Base-by-base conservation (phyloP, 1,284 basidiomycete genomes). In the Agaricales sp. region DNA sequence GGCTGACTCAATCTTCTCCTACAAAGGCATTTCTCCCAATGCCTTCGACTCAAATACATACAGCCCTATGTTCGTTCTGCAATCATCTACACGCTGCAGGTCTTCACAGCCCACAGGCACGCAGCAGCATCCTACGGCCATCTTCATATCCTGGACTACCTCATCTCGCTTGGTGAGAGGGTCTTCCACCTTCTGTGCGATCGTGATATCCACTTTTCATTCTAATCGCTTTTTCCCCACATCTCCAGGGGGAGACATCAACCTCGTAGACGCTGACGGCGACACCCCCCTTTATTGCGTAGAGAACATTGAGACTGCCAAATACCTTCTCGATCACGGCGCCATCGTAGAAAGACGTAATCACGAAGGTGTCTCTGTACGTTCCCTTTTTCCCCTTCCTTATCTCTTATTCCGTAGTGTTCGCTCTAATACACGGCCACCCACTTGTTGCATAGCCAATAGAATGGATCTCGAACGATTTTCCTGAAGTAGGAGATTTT, bases 61-160 rank as follows among this genome's bases (percentile, higher is more conserved):
- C 65, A 92, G 92, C 0, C 90, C 92, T 11, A 87, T 96, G 81
- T 83, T 59, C 51, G 74, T 57, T 46, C 4, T 26, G 50, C 52
- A 50, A 45, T 50, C 51, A 52, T n/a, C n/a, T n/a, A n/a, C n/a
- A n/a, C n/a, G n/a, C n/a, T n/a, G n/a, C n/a, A n/a, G n/a, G n/a
- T n/a, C n/a, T n/a, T n/a, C n/a, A n/a, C n/a, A n/a, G n/a, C n/a
- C n/a, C 49, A 51, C 41, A 45, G 85, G 81, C 92, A 96, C 66
- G 93, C 92, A n/a, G 92, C 92, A 4, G 92, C 91, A 0, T 95
- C 92, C 0, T 96, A 94, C 63, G 87, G 80, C 8, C 92, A 92
- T 47, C 60, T 86, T 14, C 67, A 84, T 37, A 66, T 94, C 43
- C 70, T 96, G 19, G 74, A 79, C 22, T 94, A 90, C 67, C 78